phyloP scores from a whole-genome alignment of 2,329 filamentous ascomycete genomes.

The Colletotrichum acutatum region DNA sequence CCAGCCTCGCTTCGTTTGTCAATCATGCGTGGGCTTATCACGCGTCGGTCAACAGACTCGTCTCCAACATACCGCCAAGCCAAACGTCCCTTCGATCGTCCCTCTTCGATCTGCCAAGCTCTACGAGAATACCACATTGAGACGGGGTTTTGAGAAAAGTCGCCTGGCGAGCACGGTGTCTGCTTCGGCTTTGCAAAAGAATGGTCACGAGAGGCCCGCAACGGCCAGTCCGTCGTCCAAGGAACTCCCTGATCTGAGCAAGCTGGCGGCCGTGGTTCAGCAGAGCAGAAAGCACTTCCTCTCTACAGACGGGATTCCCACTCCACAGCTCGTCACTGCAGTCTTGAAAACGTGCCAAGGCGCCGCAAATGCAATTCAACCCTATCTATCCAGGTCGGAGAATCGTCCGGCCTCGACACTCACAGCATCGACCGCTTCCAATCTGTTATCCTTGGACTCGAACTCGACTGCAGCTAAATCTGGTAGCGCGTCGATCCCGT shows the following conservation, averaged over 20 bases:
- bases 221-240: constrained; percentile 26
- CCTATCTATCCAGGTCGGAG: constrained; percentile 52
- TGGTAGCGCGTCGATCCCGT: constrained; percentile 31
- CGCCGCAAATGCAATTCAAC: constrained; percentile 56
- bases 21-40: constrained; percentile 53
- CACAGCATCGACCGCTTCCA: constrained; percentile 44
- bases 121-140: constrained; percentile 19
- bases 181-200: not conserved
- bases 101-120: constrained; percentile 26
- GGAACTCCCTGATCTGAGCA: constrained; percentile 50
- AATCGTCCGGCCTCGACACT: constrained; percentile 62
- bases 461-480: constrained; percentile 35
- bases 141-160: constrained; percentile 14
- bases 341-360: constrained; percentile 58
- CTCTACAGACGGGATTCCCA: constrained; percentile 56
- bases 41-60: constrained; percentile 33
- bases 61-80: constrained; percentile 36
- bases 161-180: constrained; percentile 21
- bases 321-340: constrained; percentile 53
- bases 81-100: constrained; percentile 23
- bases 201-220: constrained; percentile 19
- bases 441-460: constrained; percentile 47
- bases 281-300: constrained; percentile 56
- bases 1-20: constrained; percentile 51
- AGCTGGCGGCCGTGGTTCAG: constrained; percentile 54